Evolutionary conservation across 495 filamentous ascomycete species (phyloP).

Genomic region (Trichocladium antarcticum): DNA sequence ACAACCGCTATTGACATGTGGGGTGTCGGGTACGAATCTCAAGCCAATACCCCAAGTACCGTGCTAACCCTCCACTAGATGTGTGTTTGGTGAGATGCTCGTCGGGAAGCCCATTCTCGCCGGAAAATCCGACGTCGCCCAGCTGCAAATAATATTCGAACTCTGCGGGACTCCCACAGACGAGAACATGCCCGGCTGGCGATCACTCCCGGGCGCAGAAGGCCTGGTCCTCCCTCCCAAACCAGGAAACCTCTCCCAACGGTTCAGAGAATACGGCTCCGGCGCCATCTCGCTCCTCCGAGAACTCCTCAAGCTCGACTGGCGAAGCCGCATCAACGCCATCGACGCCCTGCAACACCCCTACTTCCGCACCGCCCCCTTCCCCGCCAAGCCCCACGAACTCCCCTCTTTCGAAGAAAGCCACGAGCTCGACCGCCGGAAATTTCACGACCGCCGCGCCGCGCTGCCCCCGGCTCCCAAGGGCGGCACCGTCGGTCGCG

Average conservation of each 20-base stretch:
- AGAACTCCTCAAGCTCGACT: conserved; percentile 80
- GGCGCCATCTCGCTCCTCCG: conserved; percentile 66
- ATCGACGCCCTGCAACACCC: conserved; percentile 88
- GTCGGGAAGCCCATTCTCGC: conserved; percentile 84
- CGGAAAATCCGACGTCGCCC: conserved; percentile 78
- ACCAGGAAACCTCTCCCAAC: conserved; percentile 52
- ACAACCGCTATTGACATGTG: conserved; percentile 97
- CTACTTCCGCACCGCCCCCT: conserved; percentile 70
- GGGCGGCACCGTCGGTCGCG: conserved; percentile 73
- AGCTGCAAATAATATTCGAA: conserved; percentile 82
- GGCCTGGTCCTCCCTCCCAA: conserved; percentile 53
- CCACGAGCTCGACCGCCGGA: conserved; percentile 87
- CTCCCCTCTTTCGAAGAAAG: conserved; percentile 85
- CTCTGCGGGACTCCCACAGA: conserved; percentile 88
- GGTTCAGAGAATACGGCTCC: conserved; percentile 55
- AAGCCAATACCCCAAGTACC: neutral
- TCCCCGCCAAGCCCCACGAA: conserved; percentile 71
- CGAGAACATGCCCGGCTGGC: conserved; percentile 89
- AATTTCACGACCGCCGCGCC: conserved; percentile 68
- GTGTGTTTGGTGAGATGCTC: conserved; percentile 98
- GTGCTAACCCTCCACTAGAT: conserved; percentile 44
- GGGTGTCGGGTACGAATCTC: conserved; percentile 70
- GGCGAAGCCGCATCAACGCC: conserved; percentile 77
- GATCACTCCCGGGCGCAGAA: conserved; percentile 67
- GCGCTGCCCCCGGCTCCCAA: conserved; percentile 80